These are phyloP conservation scores for Zygosaccharomyces sapae DNA, from an alignment of 1,139 yeast genomes.

Conservation along the genomic window DNA sequence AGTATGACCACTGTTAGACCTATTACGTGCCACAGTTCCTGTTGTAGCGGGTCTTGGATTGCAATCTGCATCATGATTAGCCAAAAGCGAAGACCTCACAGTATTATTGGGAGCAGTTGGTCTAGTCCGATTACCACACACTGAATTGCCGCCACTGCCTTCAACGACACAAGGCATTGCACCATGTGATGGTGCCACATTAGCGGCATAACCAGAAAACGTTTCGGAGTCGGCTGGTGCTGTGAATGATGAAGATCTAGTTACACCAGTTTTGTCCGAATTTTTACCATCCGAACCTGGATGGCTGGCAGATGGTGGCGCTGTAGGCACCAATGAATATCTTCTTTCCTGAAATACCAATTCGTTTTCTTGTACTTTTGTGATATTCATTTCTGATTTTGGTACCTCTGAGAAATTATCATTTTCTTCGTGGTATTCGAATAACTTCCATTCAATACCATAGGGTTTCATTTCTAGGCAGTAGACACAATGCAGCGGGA, in stretches of 20 bases:
- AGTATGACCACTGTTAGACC: slow-evolving; percentile 7
- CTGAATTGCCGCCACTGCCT: slow-evolving; percentile 19
- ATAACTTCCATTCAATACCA: slow-evolving; percentile 89
- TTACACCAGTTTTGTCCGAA: slow-evolving; percentile 17
- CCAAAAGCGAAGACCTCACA: slow-evolving; percentile 13
- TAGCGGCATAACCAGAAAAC: slow-evolving; percentile 9
- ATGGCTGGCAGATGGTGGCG: slow-evolving; percentile 42
- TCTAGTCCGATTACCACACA: slow-evolving; percentile 16
- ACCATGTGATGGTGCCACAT: slow-evolving; percentile 11
- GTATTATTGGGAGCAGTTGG: slow-evolving; percentile 7
- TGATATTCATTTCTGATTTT: slow-evolving; percentile 53
- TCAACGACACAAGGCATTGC: slow-evolving; percentile 3
- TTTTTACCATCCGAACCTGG: slow-evolving; percentile 22
- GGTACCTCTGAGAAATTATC: slow-evolving; percentile 78
- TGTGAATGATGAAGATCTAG: slow-evolving; percentile 13
- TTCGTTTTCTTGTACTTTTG: slow-evolving; percentile 57
- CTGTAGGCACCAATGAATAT: slow-evolving; percentile 70
- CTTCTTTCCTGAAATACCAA: slow-evolving; percentile 61
- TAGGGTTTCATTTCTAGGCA: slow-evolving; percentile 89
- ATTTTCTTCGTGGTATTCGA: slow-evolving; percentile 72
- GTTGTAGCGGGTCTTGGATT: slow-evolving; percentile 9
- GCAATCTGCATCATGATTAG: slow-evolving; percentile 8
- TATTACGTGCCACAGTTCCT: slow-evolving; percentile 2
- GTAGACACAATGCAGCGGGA: slow-evolving; percentile 86
- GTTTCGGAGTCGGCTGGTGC: not conserved